phyloP scores from a whole-genome alignment of 1,139 yeast species.

The Hyphopichia fennica region DNA sequence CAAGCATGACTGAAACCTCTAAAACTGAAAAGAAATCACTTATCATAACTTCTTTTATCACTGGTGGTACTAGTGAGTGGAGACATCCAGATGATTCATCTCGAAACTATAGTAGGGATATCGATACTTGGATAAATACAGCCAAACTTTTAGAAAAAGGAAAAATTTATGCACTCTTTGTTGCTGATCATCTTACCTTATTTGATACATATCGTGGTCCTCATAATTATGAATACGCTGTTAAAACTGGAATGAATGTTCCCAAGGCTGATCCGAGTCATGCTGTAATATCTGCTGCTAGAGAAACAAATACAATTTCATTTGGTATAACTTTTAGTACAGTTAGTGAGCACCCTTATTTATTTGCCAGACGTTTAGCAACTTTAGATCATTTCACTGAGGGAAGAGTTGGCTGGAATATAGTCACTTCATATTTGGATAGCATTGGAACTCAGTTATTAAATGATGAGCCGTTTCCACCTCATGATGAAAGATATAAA shows the following conservation, averaged over 20 bases:
- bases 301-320: constrained; percentile 37
- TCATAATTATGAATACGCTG: constrained; percentile 33
- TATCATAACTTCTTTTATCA: constrained; percentile 39
- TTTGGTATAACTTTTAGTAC: constrained; percentile 47
- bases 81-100: constrained; percentile 42
- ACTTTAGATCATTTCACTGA: constrained; percentile 43
- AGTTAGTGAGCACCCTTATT: constrained; percentile 45
- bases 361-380: constrained; percentile 43
- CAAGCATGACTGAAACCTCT: no score
- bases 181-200: constrained; percentile 49
- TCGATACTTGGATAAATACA: constrained; percentile 46
- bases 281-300: constrained; percentile 40
- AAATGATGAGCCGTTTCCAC: constrained; percentile 35
- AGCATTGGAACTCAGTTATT: constrained; percentile 41
- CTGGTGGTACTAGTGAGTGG: constrained; percentile 44
- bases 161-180: constrained; percentile 42
- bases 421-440: constrained; percentile 41
- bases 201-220: constrained; percentile 45
- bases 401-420: constrained; percentile 49
- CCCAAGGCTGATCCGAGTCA: constrained; percentile 45
- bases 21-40: constrained; percentile 17
- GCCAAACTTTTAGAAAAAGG: constrained; percentile 48
- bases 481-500: constrained; percentile 39
- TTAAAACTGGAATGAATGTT: constrained; percentile 41
- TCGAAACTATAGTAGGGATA: constrained; percentile 26